These are phyloP conservation scores for Psilocybe sp. DNA, from an alignment of 768 basidiomycete genomes.

Conservation along the genomic window DNA sequence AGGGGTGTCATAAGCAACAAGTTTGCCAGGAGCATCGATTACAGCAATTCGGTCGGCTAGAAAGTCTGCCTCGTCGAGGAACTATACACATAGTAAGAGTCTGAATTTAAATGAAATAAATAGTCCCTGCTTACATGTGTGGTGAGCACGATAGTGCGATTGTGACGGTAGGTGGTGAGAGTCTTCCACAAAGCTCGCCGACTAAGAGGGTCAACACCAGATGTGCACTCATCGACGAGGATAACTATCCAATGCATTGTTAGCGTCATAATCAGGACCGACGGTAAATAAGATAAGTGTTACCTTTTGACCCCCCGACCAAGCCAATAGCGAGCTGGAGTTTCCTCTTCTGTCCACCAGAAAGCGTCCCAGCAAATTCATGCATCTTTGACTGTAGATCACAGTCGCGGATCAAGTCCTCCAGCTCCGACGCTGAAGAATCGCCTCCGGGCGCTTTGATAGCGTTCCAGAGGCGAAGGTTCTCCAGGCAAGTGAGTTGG, in stretches of 20 bases:
- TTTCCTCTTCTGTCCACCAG: conserved; percentile 82
- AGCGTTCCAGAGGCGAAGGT: conserved; percentile 67
- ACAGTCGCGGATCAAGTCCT: conserved; percentile 65
- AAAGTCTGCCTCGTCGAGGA: conserved; percentile 78
- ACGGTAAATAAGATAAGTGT: neutral
- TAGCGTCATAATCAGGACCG: neutral
- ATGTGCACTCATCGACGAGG: conserved; percentile 68
- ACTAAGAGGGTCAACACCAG: conserved; percentile 80
- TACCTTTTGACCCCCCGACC: conserved; percentile 71
- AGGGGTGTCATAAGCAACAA: conserved; percentile 71
- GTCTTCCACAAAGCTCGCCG: conserved; percentile 77
- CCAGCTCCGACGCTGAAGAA: conserved; percentile 50
- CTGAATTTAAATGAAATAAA: neutral
- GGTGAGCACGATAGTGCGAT: conserved; percentile 71
- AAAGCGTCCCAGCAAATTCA: conserved; percentile 61
- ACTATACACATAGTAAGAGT: conserved; percentile 31
- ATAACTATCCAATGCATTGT: conserved; percentile 32
- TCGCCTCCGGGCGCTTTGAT: conserved; percentile 55
- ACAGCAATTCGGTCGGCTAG: conserved; percentile 76
- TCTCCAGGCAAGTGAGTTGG: conserved; percentile 72
- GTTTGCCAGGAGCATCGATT: conserved; percentile 72
- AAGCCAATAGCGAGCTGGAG: conserved; percentile 78
- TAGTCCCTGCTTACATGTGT: conserved; percentile 55
- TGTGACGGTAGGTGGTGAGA: conserved; percentile 60
- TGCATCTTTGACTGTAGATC: conserved; percentile 70